These are phyloP conservation scores for Rhododendron vialii DNA, from an alignment of 148 eudicot species.

Conservation along the genomic window DNA sequence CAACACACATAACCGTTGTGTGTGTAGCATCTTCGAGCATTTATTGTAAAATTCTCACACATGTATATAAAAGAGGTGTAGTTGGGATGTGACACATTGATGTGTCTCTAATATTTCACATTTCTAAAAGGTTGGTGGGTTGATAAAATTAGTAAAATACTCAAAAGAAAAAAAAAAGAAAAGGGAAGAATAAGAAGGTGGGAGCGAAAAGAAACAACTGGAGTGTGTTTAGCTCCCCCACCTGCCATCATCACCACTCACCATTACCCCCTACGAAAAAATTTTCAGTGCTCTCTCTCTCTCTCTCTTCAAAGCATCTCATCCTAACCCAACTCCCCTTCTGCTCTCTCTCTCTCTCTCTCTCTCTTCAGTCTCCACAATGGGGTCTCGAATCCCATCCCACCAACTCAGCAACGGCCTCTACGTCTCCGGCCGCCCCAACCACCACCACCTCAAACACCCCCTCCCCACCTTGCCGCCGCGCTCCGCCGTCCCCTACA, in stretches of 20 bases:
- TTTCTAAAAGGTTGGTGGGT: background rate
- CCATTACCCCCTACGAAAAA: background rate
- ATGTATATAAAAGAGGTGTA: too few species aligned
- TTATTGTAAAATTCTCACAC: too few species aligned
- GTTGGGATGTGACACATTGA: too few species aligned
- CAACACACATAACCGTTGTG: too few species aligned
- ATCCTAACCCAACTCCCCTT: background rate
- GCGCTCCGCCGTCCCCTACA: constrained; percentile 63
- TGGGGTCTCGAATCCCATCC: constrained; percentile 60
- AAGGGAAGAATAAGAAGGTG: background rate
- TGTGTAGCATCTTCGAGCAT: too few species aligned
- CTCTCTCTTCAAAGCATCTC: background rate
- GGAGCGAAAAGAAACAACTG: background rate
- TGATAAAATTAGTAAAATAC: too few species aligned
- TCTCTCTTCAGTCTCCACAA: constrained; percentile 2
- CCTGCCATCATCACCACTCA: background rate
- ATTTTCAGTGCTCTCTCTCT: background rate
- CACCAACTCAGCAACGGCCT: constrained; percentile 87
- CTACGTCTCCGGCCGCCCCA: constrained; percentile 76
- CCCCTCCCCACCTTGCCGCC: constrained; percentile 47
- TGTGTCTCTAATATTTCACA: too few species aligned
- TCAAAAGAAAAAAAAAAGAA: background rate
- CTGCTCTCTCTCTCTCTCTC: background rate
- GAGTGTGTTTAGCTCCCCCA: background rate
- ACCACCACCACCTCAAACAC: constrained; percentile 29